Evolutionary conservation across 2,329 filamentous ascomycete species (phyloP), one percentile per base, ranked within the genome.

Genomic region (Colletotrichum gigasporum): DNA sequence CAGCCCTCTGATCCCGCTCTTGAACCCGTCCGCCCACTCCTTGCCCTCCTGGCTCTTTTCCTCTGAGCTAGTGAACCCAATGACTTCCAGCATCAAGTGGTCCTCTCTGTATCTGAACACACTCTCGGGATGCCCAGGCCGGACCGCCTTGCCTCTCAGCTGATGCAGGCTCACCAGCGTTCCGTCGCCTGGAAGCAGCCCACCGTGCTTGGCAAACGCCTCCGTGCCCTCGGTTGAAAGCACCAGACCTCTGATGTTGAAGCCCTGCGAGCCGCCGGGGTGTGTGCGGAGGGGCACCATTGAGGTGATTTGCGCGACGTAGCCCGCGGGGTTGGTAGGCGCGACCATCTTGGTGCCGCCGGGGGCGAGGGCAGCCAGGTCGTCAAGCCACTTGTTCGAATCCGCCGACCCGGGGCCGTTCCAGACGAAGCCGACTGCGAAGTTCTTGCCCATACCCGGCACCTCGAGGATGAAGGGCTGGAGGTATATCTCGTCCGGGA

Each of bases 11-110:
- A 69, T n/a, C 5, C 50, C 69, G 16, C 70, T 59, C n/a, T 54
- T 64, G n/a, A 70, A 70, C 1, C 63, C 71, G 5, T 39, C 45
- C 0, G 69, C 70, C 76, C 76, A 79, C 12, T 70, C 65, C 9
- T 69, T 63, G n/a, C 69, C 67, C 22, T 67, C 69, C 2, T 62
- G 41, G 30, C 70, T 69, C 3, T 71, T 69, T 12, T 73, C 70
- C 14, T 63, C 51, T 3, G 69, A 66, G 14, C 42, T 26, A 1
- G 71, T 69, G 24, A 68, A 69, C 1, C 73, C 67, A 1, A 80
- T 37, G 22, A 79, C 69, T 65, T 80, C 76, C 5, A 80, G n/a
- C 66, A 78, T 70, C 47, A 73, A 71, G 61, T 80, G 77, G 11
- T 74, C 71, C 2, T 69, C 63, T 24, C 75, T 66, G 7, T 70